Percentiles rank a stretch among this genome's conserved stretches.
phyloP scores from a whole-genome alignment of 257 asterid genomes.

The Cinchona pubescens region DNA sequence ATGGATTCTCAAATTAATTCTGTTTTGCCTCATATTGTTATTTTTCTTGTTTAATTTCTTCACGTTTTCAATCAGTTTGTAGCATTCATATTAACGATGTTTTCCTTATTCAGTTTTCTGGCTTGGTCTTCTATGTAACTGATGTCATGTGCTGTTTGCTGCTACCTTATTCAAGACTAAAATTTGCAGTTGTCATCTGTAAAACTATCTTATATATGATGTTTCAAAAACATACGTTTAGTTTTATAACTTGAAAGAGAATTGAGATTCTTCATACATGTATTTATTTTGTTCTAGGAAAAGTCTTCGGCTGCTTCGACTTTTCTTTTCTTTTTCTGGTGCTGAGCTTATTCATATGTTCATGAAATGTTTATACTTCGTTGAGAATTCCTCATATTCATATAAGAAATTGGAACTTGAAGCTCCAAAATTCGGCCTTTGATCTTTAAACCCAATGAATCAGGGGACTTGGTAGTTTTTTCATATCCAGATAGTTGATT shows the following conservation, averaged over 20 bases:
- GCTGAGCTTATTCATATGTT: not conserved
- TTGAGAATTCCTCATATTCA: not conserved
- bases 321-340: not conserved
- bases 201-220: not conserved
- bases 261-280: not conserved
- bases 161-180: not conserved
- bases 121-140: not conserved
- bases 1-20: constrained; percentile 9
- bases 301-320: not conserved
- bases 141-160: not conserved
- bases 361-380: not conserved
- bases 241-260: not conserved
- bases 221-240: not conserved
- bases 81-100: not conserved
- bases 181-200: not conserved
- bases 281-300: not conserved
- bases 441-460: not conserved
- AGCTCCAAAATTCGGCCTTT: constrained; percentile 4
- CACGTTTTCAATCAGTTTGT: not conserved
- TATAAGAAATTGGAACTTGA: constrained; percentile 3
- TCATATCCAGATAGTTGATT: not conserved
- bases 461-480: not conserved
- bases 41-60: not conserved
- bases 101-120: not conserved
- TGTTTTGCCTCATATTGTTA: not conserved